Conservation (phyloP, 306 rosid genomes). For the Carpinus fangiana region DNA sequence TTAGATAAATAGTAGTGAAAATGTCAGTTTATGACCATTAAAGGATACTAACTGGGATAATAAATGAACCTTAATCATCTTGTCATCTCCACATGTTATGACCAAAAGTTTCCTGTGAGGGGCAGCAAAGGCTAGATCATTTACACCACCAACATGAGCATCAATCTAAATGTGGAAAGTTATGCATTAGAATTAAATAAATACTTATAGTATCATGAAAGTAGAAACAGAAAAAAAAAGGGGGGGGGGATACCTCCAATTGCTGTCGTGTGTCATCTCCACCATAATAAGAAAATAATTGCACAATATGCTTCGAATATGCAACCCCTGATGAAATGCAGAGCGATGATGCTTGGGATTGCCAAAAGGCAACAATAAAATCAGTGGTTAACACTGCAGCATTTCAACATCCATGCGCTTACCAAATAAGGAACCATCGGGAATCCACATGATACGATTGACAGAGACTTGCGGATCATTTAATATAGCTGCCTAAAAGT, state of each 20-base stretch:
- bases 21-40: slow-evolving; percentile 13
- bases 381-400: slow-evolving; percentile 1
- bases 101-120: slow-evolving; percentile 32
- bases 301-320: slow-evolving; percentile 29
- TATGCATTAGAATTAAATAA: slow-evolving; percentile 15
- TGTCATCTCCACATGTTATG: slow-evolving; percentile 59
- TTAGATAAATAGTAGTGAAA: slow-evolving; percentile 20
- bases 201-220: slow-evolving; percentile 2
- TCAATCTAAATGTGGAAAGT: slow-evolving; percentile 38
- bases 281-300: slow-evolving; percentile 26
- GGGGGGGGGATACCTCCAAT: slow-evolving; percentile 16
- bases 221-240: background rate
- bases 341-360: slow-evolving; percentile 3
- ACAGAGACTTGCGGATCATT: slow-evolving; percentile 24
- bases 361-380: background rate
- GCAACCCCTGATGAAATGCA: slow-evolving; percentile 27
- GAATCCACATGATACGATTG: slow-evolving; percentile 21
- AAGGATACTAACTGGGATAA: background rate
- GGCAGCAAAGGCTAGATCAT: slow-evolving; percentile 47
- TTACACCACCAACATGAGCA: slow-evolving; percentile 57
- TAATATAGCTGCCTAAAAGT: slow-evolving; percentile 21
- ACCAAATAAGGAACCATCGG: slow-evolving; percentile 33
- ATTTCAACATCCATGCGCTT: background rate
- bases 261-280: slow-evolving; percentile 13
- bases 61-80: slow-evolving; percentile 51